phyloP scores from a whole-genome alignment of 805 yeast species.

The Ogataea glucozyma region DNA sequence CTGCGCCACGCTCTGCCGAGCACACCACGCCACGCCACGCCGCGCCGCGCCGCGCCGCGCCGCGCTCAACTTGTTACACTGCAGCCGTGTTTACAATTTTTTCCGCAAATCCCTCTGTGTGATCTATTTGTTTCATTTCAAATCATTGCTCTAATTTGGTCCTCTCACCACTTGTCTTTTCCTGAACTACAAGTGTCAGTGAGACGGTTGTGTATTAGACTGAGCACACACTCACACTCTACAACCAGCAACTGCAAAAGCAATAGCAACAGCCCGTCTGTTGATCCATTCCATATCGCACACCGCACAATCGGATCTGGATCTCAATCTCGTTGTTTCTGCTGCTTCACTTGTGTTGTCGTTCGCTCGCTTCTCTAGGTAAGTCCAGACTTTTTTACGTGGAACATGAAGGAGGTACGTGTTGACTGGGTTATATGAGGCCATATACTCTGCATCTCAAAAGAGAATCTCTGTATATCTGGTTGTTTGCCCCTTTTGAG shows the following conservation, averaged over 20 bases:
- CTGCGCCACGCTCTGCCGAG: too few species aligned
- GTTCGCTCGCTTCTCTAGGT: too few species aligned
- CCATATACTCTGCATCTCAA: slow-evolving; percentile 4
- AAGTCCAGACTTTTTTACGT: too few species aligned
- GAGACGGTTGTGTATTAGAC: slow-evolving; percentile 9
- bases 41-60: too few species aligned
- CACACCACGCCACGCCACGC: too few species aligned
- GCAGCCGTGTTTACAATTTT: too few species aligned
- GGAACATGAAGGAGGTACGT: too few species aligned
- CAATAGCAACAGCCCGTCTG: not conserved
- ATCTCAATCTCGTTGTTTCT: slow-evolving; percentile 5
- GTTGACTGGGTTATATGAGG: too few species aligned
- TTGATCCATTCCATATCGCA: slow-evolving; percentile 1
- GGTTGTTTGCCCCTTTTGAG: not conserved
- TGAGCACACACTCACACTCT: slow-evolving; percentile 7
- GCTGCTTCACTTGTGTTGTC: too few species aligned
- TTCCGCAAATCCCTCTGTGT: too few species aligned
- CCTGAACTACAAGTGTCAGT: slow-evolving; percentile 1
- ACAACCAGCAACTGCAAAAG: not conserved
- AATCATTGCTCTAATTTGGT: not conserved
- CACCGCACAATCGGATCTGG: not conserved
- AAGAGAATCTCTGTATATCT: not conserved
- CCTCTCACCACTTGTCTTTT: not conserved
- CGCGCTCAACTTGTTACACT: too few species aligned
- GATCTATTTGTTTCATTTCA: slow-evolving; percentile 1